Evolutionary conservation across 139 green algal genomes (phyloP).

Genomic region (Spirogloea muscicola): DNA sequence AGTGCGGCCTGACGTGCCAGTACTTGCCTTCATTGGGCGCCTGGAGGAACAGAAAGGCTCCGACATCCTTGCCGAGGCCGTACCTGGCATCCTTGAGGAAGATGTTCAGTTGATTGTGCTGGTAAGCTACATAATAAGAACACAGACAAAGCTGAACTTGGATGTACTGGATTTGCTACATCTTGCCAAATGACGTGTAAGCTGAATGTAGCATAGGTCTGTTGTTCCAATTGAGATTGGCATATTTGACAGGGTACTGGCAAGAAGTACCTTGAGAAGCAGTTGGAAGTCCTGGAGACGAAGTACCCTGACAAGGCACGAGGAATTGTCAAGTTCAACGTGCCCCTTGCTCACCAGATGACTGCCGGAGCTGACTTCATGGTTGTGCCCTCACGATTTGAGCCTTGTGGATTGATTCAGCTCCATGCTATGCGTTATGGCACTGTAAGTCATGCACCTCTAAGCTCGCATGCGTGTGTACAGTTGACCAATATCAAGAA

Average conservation of each 20-base stretch:
- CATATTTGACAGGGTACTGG: slow-evolving; percentile 85
- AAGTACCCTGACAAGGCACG: slow-evolving; percentile 65
- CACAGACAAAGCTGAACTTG: background rate
- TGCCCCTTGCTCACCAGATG: slow-evolving; percentile 88
- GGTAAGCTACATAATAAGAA: slow-evolving; percentile 10
- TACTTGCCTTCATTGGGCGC: slow-evolving; percentile 60
- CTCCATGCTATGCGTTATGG: slow-evolving; percentile 80
- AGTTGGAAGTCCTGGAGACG: slow-evolving; percentile 72
- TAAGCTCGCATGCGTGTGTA: too few relatives aligned
- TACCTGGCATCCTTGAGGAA: slow-evolving; percentile 69
- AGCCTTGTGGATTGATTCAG: slow-evolving; percentile 97
- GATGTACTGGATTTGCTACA: background rate
- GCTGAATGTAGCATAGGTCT: background rate
- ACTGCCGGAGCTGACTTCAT: slow-evolving; percentile 96
- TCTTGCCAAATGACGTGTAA: background rate
- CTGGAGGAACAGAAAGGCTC: slow-evolving; percentile 89
- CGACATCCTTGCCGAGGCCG: slow-evolving; percentile 88
- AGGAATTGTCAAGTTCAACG: slow-evolving; percentile 89
- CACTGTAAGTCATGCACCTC: slow-evolving; percentile 52
- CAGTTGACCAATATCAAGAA: too few relatives aligned
- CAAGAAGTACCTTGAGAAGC: slow-evolving; percentile 80
- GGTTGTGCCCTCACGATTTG: slow-evolving; percentile 93
- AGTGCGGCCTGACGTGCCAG: slow-evolving; percentile 65
- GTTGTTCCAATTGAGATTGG: background rate
- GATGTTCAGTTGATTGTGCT: slow-evolving; percentile 44